Evolutionary conservation across 441 rosid genomes (phyloP), one percentile per base, ranked within the genome.

Genomic region (Hura crepitans): DNA sequence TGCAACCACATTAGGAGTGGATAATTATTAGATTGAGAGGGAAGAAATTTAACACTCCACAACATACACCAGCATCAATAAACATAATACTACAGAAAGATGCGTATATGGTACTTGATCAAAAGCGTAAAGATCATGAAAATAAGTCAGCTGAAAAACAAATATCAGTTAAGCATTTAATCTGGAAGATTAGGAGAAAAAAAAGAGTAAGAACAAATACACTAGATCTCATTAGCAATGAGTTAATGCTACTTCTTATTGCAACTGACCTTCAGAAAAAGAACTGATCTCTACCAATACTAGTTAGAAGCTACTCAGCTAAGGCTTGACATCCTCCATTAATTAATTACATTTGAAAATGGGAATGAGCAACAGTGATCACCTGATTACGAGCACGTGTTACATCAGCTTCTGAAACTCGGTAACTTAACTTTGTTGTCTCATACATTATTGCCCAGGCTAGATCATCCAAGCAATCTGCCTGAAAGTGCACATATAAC

Each of bases 311-410:
- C 39, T 35, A 35, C 7, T 35, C 7, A 8, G 39, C 39, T 35
- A 35, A 35, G 2, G 39, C 39, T 35, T 35, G 7, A 8, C 39
- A 35, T 35, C 39, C 39, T 35, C 7, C 39, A 35, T 35, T 35
- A 35, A 35, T 35, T 35, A 35, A 35, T 35, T 4, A 5, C 39
- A 35, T 0, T 35, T 35, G 7, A 35, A 35, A 35, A 35, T 35
- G 39, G 4, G 39, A 35, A 35, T 8, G 7, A 8, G 39, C 4
- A 35, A 30, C 57, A 3, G 39, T 7, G 13, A 42, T 4, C 79
- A 96, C 99, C 98, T 96, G 99, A 85, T 96, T 96, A 51, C 97
- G 83, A 42, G 99, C 98, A 71, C 99, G 97, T 14, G 80, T 86
- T 46, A 96, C 98, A 85, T 91, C 99, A 79, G 81, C 91, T 46